Conservation (phyloP, 257 asterid genomes). For the Scutellaria baicalensis region DNA sequence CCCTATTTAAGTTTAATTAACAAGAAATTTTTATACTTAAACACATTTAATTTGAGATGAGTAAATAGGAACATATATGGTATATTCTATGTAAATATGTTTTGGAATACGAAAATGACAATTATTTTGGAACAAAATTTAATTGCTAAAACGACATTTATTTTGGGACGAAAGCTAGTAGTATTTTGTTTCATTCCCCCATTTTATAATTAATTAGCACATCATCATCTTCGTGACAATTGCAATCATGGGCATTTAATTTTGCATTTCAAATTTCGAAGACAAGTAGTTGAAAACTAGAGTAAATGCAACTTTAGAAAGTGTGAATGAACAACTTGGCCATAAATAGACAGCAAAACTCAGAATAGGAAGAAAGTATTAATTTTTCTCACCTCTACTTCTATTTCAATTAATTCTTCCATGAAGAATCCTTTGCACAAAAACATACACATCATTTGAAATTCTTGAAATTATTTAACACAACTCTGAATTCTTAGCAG, state of each 20-base stretch:
- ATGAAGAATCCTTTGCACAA: background rate
- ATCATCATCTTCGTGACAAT: background rate
- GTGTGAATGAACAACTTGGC: background rate
- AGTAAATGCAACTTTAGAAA: conserved; percentile 13
- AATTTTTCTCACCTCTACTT: background rate
- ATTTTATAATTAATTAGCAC: no score
- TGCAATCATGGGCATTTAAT: background rate
- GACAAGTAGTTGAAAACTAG: background rate
- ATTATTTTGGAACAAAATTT: no score
- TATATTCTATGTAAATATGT: no score
- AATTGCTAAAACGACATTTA: no score
- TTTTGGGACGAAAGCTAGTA: no score
- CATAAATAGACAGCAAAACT: background rate
- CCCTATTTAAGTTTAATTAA: no score
- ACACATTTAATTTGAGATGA: no score
- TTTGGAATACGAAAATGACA: no score
- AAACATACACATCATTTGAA: background rate
- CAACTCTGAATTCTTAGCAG: background rate
- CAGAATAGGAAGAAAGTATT: background rate
- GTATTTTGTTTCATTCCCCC: no score
- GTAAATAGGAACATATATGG: no score
- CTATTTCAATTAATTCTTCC: background rate
- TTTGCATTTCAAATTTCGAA: background rate
- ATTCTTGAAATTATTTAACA: background rate
- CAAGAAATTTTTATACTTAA: no score